Percentiles rank a stretch among this genome's conserved stretches.
Evolutionary conservation across 495 filamentous ascomycete species (phyloP).

Genomic region (Rhypophila decipiens): DNA sequence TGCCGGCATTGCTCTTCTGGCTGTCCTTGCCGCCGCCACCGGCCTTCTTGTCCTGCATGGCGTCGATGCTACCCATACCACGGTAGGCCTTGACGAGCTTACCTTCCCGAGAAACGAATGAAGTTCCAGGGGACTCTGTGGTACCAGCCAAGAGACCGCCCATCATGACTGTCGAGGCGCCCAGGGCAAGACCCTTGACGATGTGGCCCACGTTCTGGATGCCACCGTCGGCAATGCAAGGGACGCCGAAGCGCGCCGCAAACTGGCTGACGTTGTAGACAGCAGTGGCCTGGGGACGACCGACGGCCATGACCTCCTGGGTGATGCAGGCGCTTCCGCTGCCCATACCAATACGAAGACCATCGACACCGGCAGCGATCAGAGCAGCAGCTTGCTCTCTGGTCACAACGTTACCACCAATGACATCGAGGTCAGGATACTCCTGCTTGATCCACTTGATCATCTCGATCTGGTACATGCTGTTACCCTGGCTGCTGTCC

Average conservation of each 20-base stretch:
- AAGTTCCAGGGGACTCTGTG: constrained; percentile 94
- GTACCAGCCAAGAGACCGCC: constrained; percentile 94
- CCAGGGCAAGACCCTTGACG: constrained; percentile 93
- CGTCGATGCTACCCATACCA: constrained; percentile 97
- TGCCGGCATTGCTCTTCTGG: constrained; percentile 90
- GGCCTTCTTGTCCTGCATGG: constrained; percentile 98
- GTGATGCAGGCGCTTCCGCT: constrained; percentile 98
- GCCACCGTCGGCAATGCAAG: constrained; percentile 96
- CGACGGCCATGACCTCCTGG: constrained; percentile 99
- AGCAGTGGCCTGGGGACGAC: constrained; percentile 86
- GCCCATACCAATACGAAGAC: constrained; percentile 98
- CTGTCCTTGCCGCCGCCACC: constrained; percentile 57
- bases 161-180: constrained; percentile 98
- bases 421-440: constrained; percentile 82
- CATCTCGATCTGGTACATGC: constrained; percentile 96
- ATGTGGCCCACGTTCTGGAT: constrained; percentile 99
- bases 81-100: constrained; percentile 98
- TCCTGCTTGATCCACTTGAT: constrained; percentile 87
- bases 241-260: constrained; percentile 88
- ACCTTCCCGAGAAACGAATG: constrained; percentile 89
- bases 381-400: constrained; percentile 86
- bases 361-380: constrained; percentile 92
- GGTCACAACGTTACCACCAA: constrained; percentile 97
- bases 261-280: constrained; percentile 86
- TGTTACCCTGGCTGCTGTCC: constrained; percentile 95